Conservation (phyloP, 2,329 filamentous ascomycete species). For the Spiromastix sp. region DNA sequence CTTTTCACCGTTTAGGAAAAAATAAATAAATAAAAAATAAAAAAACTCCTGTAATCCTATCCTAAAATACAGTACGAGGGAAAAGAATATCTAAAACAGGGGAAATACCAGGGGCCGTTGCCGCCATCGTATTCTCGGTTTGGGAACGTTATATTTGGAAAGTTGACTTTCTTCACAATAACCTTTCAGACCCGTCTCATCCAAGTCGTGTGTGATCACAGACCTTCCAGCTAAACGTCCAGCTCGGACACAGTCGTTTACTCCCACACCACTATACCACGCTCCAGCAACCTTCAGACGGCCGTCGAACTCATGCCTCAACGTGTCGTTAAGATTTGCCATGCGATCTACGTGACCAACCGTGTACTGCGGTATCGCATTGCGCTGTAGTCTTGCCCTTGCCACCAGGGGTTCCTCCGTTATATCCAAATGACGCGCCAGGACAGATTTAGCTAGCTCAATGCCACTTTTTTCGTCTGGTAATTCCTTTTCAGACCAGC, state of each 20-base stretch:
- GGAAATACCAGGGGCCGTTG: too few relatives aligned
- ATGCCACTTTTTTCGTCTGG: conserved; percentile 58
- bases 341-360: conserved; percentile 65
- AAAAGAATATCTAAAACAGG: too few relatives aligned
- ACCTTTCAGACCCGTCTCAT: too few relatives aligned
- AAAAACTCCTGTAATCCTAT: too few relatives aligned
- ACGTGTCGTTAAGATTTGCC: conserved; percentile 43
- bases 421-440: conserved; percentile 67
- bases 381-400: conserved; percentile 48
- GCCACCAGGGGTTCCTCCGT: conserved; percentile 50
- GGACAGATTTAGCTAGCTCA: conserved; percentile 56
- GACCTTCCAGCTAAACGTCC: conserved; percentile 50
- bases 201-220: too few relatives aligned
- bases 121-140: too few relatives aligned
- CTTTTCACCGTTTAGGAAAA: too few relatives aligned
- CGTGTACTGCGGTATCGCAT: conserved; percentile 85
- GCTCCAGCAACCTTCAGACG: conserved; percentile 53
- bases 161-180: too few relatives aligned
- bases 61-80: too few relatives aligned
- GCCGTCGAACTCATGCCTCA: conserved; percentile 48
- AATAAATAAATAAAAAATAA: too few relatives aligned
- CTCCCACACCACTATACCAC: conserved; percentile 41
- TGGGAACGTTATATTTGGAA: too few relatives aligned
- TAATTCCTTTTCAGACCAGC: conserved; percentile 40
- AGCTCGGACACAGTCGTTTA: conserved; percentile 47